Base-by-base conservation (phyloP, 306 rosid species). In the Inga leiocalycina region DNA sequence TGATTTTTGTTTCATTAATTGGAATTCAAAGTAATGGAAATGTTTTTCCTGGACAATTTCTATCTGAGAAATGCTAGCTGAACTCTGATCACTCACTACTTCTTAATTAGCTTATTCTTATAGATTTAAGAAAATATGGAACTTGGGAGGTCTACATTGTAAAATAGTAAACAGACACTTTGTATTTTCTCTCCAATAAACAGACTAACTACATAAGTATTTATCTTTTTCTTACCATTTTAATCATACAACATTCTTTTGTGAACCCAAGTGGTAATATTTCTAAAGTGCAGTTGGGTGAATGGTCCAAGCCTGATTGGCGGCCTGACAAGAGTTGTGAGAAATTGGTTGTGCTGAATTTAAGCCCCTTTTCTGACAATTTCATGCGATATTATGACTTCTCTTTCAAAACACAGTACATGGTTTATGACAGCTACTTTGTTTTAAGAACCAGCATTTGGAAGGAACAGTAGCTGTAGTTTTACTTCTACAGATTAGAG, bases 1-100 rank as follows among this genome's bases (percentile, higher is more conserved):
- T 51, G 41, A 51, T 78, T 48, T 54, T 79, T 84, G 67, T n/a
- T 68, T 73, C 71, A 74, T 78, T 27, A 79, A 27, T 65, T 22
- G 41, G 62, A 79, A 74, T 67, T 45, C 22, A 22, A 34, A 59
- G 15, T 15, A 44, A n/a, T 43, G 41, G 66, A 68, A 44, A 70
- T 24, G 27, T 3, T 17, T 24, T 52, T 79, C 22, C 14, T 20
- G 56, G 61, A 41, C 64, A 74, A 13, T 65, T 54, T 74, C 20
- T 7, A 72, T 17, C 5, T 41, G 74, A 41, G 34, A 39, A 70
- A 20, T 41, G 51, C 59, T 22, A 11, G 59, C 16, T 22, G 59
- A 72, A 72, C 37, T 43, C 27, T 10, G 0, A 44, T 44, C n/a
- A 12, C 37, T 71, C 56, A 45, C 34, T 45, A 22, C 11, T 22